These are phyloP conservation scores for Suhomyces canberraensis DNA, from an alignment of 805 yeast genomes.

Conservation along the genomic window DNA sequence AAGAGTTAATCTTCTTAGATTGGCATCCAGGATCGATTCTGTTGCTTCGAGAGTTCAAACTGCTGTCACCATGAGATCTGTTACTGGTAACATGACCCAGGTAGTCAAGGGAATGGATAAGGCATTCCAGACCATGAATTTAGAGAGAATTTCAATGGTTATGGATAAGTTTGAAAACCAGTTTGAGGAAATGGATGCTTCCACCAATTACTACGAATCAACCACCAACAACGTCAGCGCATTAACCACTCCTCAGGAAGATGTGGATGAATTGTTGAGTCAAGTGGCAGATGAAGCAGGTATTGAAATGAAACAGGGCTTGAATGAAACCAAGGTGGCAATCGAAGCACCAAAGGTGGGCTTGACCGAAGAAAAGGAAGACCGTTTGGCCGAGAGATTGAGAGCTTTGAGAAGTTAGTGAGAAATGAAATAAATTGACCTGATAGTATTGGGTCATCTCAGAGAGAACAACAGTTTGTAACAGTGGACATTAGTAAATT, in stretches of 20 bases:
- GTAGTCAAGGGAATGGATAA: slow-evolving; percentile 96
- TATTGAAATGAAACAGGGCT: slow-evolving; percentile 81
- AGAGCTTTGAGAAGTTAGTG: slow-evolving; percentile 71
- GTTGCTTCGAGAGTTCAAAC: slow-evolving; percentile 96
- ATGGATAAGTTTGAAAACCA: slow-evolving; percentile 98
- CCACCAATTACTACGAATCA: slow-evolving; percentile 87
- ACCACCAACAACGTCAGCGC: slow-evolving; percentile 90
- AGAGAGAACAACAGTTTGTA: too few relatives aligned
- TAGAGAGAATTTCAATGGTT: slow-evolving; percentile 86
- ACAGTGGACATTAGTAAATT: too few relatives aligned
- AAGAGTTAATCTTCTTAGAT: slow-evolving; percentile 70
- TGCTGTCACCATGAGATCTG: slow-evolving; percentile 95
- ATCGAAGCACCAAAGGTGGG: slow-evolving; percentile 37
- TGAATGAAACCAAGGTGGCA: slow-evolving; percentile 61
- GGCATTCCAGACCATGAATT: slow-evolving; percentile 92
- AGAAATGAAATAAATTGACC: too few relatives aligned
- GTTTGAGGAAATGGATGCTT: slow-evolving; percentile 92
- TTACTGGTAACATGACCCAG: slow-evolving; percentile 88
- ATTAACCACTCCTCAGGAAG: slow-evolving; percentile 87
- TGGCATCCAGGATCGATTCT: slow-evolving; percentile 90
- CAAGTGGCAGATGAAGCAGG: slow-evolving; percentile 98
- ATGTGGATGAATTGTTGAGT: slow-evolving; percentile 84
- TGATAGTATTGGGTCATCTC: too few relatives aligned
- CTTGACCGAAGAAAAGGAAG: slow-evolving; percentile 74
- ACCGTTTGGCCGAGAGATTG: slow-evolving; percentile 79